These are phyloP conservation scores for Rubroshorea leprosula DNA, from an alignment of 345 rosid species.

Conservation along the genomic window DNA sequence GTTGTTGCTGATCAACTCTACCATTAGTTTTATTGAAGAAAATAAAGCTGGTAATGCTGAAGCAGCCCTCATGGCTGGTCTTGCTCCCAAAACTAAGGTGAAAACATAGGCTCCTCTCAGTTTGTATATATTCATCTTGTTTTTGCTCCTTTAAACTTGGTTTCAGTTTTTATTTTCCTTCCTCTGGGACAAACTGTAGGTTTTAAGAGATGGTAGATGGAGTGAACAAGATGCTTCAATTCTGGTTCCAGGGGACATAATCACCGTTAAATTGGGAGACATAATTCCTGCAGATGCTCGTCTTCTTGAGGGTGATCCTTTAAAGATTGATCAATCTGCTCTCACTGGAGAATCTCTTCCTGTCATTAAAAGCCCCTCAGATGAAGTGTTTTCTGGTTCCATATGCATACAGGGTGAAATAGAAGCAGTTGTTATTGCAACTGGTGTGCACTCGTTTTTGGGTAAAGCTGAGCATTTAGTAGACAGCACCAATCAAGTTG, in stretches of 20 bases:
- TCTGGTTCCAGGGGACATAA: conserved; percentile 87
- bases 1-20: conserved; percentile 76
- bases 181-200: conserved; percentile 26
- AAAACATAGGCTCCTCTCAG: not conserved
- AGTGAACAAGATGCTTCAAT: conserved; percentile 84
- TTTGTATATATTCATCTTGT: not conserved
- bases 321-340: conserved; percentile 88
- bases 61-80: conserved; percentile 94
- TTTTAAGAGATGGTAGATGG: conserved; percentile 83
- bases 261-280: conserved; percentile 82
- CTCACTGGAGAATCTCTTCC: conserved; percentile 96
- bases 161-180: not conserved
- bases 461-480: conserved; percentile 98
- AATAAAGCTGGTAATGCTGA: conserved; percentile 94
- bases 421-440: conserved; percentile 86
- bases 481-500: conserved; percentile 81
- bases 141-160: not conserved
- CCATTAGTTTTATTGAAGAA: conserved; percentile 89
- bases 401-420: conserved; percentile 90
- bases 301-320: conserved; percentile 89
- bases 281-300: conserved; percentile 95
- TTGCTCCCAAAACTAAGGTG: conserved; percentile 94
- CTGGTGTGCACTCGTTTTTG: conserved; percentile 90
- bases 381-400: conserved; percentile 87
- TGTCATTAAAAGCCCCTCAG: conserved; percentile 65